Percentiles rank a stretch among this genome's conserved stretches.
phyloP scores from a whole-genome alignment of 495 filamentous ascomycete species.

The Penicillium herquei region DNA sequence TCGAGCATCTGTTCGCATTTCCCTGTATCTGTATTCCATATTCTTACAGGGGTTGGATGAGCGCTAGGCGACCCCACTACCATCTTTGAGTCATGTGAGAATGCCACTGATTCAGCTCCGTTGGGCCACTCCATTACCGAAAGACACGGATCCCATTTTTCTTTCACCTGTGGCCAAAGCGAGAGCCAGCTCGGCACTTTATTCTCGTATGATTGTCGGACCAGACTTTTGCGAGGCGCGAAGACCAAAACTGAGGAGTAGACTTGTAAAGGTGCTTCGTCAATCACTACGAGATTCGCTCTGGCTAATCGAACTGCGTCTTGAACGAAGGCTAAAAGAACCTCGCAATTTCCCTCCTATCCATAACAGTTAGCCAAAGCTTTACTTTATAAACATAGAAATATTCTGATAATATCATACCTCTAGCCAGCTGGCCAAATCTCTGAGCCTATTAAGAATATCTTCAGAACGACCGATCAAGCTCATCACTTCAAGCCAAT shows the following conservation, averaged over 20 bases:
- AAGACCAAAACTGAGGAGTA: conserved; percentile 27
- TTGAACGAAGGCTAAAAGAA: conserved; percentile 9
- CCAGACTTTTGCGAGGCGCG: conserved; percentile 25
- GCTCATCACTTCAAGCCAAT: conserved; percentile 21
- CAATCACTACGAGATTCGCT: conserved; percentile 24
- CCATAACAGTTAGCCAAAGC: no score
- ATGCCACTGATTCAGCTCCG: no score
- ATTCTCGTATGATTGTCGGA: conserved; percentile 6
- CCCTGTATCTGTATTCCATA: conserved; percentile 19
- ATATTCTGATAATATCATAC: no score
- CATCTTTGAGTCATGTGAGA: no score
- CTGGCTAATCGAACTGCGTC: conserved; percentile 36
- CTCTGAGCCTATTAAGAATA: conserved; percentile 1
- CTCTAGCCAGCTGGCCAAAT: background rate
- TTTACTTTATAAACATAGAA: no score
- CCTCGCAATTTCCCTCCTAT: no score
- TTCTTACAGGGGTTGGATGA: no score
- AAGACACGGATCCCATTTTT: no score
- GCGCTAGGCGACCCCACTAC: no score
- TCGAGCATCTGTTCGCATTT: conserved; percentile 10
- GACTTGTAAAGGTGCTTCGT: conserved; percentile 12
- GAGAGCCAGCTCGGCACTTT: conserved; percentile 1
- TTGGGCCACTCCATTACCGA: no score
- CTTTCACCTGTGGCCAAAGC: conserved; percentile 9
- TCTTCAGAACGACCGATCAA: conserved; percentile 11